Percentiles rank a stretch among this genome's conserved stretches.
phyloP scores from a whole-genome alignment of 371 early-diverging fungal species.

The Nosema muscidifuracis region DNA sequence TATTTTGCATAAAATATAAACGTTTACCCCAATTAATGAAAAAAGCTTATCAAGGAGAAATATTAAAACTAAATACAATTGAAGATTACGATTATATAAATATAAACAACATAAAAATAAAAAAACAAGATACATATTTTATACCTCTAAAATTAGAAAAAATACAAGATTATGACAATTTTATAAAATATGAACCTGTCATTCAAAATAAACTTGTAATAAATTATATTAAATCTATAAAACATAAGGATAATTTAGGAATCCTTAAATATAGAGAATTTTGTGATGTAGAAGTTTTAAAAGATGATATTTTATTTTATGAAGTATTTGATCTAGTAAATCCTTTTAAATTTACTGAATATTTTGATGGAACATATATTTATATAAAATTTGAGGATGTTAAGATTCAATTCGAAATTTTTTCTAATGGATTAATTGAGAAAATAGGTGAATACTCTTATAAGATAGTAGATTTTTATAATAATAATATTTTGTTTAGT shows the following conservation, averaged over 20 bases:
- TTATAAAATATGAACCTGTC: neutral
- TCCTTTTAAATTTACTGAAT: conserved; percentile 19
- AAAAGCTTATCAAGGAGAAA: neutral
- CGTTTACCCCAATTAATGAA: neutral
- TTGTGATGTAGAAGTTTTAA: neutral
- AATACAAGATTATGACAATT: neutral
- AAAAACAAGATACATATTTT: neutral
- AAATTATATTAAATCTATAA: conserved; percentile 15
- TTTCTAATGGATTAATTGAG: neutral
- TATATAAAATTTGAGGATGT: neutral
- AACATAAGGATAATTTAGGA: neutral
- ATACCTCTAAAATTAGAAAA: neutral
- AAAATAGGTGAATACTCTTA: neutral
- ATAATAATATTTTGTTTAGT: no score
- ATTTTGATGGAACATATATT: conserved; percentile 24
- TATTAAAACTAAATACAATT: neutral
- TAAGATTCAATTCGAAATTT: neutral
- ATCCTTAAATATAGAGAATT: conserved; percentile 28
- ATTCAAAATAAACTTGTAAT: neutral
- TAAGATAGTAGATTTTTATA: neutral
- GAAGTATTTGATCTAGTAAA: conserved; percentile 10
- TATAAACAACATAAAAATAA: neutral
- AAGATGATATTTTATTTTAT: conserved; percentile 6
- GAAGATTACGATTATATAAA: neutral
- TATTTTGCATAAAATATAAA: no score